A percentile compares a stretch with the other conserved stretches of the same genome.
These are phyloP conservation scores for Kokia cookei DNA, from an alignment of 441 rosid genomes.

Conservation along the genomic window DNA sequence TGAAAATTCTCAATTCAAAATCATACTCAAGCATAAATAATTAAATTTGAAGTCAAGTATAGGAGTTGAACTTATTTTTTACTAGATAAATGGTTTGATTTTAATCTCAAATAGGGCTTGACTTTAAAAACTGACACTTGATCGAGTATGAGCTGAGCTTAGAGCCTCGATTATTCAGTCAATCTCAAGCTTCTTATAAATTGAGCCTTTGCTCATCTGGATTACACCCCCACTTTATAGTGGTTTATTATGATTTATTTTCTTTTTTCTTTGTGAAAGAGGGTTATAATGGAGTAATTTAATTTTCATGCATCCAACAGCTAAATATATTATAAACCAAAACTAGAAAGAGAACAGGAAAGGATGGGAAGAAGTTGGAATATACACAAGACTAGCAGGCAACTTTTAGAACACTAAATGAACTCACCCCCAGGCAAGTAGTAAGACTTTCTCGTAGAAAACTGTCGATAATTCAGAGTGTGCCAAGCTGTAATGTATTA, in stretches of 20 bases:
- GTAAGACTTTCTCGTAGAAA: slow-evolving; percentile 90
- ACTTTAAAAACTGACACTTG: neutral
- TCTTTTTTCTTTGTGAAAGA: no score
- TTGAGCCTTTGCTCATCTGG: neutral
- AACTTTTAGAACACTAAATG: neutral
- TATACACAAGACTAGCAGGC: neutral
- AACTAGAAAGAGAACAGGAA: neutral
- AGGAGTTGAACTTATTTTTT: neutral
- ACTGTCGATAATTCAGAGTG: slow-evolving; percentile 95
- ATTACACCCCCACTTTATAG: no score
- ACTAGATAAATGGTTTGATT: neutral
- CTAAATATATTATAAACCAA: neutral
- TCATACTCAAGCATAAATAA: neutral
- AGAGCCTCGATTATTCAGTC: neutral
- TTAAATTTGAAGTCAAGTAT: neutral
- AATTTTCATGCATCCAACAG: neutral
- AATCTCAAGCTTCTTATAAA: neutral
- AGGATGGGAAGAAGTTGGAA: neutral
- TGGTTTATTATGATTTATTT: no score
- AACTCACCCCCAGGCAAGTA: slow-evolving; percentile 95
- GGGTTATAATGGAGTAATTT: neutral
- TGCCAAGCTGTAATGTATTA: slow-evolving; percentile 64
- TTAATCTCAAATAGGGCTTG: neutral
- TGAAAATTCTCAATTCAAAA: neutral
- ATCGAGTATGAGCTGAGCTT: neutral